phyloP scores from a whole-genome alignment of 179 eudicot species.

The Actinidia arguta region DNA sequence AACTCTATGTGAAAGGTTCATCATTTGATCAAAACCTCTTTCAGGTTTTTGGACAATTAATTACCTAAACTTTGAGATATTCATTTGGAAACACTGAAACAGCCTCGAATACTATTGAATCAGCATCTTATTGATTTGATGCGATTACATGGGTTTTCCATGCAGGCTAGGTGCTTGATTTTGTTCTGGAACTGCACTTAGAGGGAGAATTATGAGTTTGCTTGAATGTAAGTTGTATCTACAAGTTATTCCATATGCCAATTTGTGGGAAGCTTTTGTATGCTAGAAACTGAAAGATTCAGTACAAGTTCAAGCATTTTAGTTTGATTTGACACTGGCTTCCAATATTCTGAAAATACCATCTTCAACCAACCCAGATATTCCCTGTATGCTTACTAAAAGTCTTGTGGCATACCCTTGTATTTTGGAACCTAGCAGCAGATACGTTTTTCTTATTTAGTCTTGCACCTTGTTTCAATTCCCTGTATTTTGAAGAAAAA shows the following conservation, averaged over 20 bases:
- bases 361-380: background rate
- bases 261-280: background rate
- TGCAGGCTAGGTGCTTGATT: background rate
- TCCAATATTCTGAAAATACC: background rate
- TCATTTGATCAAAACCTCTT: background rate
- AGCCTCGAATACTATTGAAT: background rate
- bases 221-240: background rate
- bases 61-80: background rate
- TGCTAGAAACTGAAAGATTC: background rate
- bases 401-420: background rate
- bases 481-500: background rate
- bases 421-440: background rate
- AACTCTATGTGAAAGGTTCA: slow-evolving; percentile 1
- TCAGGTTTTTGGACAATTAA: background rate
- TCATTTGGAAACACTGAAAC: background rate
- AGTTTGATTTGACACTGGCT: background rate
- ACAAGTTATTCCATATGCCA: background rate
- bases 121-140: background rate
- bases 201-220: background rate
- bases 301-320: slow-evolving; percentile 1
- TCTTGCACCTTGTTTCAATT: background rate
- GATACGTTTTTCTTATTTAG: background rate
- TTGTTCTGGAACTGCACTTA: background rate
- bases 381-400: background rate
- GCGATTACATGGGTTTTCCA: background rate